Evolutionary conservation across 208 protist genomes (phyloP).

Genomic region (Leishmania mexicana): DNA sequence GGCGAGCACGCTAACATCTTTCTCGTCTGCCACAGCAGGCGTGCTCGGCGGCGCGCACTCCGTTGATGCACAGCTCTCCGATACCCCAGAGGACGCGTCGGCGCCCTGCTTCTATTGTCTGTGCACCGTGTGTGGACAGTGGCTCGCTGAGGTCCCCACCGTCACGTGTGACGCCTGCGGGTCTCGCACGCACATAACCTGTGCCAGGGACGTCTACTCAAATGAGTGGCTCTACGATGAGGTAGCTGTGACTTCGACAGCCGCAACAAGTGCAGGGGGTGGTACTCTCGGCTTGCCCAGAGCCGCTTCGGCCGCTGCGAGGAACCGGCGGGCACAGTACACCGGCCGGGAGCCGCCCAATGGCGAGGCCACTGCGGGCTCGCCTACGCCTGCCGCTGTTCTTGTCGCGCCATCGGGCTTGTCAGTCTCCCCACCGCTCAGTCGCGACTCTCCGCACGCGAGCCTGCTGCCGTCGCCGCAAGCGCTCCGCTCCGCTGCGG

Average conservation of each 20-base stretch:
- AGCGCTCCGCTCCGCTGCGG: conserved; percentile 11
- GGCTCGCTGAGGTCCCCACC: conserved; percentile 20
- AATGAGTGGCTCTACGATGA: conserved; percentile 20
- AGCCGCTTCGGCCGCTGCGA: not conserved
- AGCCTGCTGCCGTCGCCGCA: conserved; percentile 13
- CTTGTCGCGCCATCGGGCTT: not conserved
- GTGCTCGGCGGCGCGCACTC: not conserved
- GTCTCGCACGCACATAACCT: conserved; percentile 50
- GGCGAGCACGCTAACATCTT: not conserved
- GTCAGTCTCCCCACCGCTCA: conserved; percentile 5
- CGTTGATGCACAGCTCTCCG: not conserved
- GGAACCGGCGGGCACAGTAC: not conserved
- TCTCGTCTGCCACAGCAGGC: not conserved
- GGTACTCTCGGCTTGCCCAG: not conserved
- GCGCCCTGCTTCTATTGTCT: conserved; percentile 42
- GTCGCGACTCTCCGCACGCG: not conserved
- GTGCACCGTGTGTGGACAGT: conserved; percentile 56
- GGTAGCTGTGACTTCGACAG: conserved; percentile 5
- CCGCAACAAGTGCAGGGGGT: not conserved
- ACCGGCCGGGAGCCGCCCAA: not conserved
- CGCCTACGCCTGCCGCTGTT: not conserved
- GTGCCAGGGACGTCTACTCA: conserved; percentile 41
- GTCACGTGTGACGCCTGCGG: conserved; percentile 43
- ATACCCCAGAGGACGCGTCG: not conserved
- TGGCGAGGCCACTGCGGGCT: not conserved